Conservation (phyloP, 768 basidiomycete genomes). For the Rhodotorula kratochvilovae region DNA sequence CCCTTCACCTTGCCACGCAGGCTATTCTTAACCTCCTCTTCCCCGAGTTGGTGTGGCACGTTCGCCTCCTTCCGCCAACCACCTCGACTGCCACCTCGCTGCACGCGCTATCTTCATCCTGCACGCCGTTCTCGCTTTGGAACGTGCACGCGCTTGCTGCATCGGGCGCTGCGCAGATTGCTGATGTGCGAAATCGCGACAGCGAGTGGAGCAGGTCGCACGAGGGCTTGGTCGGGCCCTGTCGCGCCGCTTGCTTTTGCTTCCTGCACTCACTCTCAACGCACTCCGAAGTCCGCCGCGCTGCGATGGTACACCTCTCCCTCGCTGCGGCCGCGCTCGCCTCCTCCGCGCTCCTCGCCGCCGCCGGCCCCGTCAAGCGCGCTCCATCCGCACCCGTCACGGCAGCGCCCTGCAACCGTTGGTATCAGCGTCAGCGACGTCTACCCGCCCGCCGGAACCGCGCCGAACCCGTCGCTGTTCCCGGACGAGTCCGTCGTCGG, state of each 20-base stretch:
- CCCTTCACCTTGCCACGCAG: no score
- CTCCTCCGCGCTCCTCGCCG: not conserved
- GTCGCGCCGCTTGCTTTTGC: not conserved
- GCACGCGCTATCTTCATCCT: no score
- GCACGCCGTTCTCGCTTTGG: no score
- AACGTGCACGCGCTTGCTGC: no score
- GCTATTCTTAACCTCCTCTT: no score
- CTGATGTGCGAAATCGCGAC: no score
- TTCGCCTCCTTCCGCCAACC: no score
- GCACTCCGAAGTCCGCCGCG: not conserved
- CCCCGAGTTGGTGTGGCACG: no score
- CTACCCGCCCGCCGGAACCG: slow-evolving; percentile 6
- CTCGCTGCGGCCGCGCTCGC: not conserved
- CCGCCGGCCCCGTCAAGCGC: slow-evolving; percentile 9
- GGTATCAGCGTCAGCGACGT: not conserved
- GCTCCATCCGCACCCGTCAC: slow-evolving; percentile 3
- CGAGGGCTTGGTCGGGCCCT: no score
- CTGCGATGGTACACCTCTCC: not conserved
- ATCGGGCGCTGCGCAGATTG: no score
- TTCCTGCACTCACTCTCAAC: not conserved
- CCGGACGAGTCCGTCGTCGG: slow-evolving; percentile 43
- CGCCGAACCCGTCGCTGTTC: slow-evolving; percentile 40
- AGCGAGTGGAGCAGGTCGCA: no score
- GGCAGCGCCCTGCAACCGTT: not conserved
- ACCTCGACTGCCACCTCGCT: no score